A percentile compares a stretch with the other conserved stretches of the same genome.
Conservation (phyloP, 176 grass and related monocot species). For the Raddia distichophylla region DNA sequence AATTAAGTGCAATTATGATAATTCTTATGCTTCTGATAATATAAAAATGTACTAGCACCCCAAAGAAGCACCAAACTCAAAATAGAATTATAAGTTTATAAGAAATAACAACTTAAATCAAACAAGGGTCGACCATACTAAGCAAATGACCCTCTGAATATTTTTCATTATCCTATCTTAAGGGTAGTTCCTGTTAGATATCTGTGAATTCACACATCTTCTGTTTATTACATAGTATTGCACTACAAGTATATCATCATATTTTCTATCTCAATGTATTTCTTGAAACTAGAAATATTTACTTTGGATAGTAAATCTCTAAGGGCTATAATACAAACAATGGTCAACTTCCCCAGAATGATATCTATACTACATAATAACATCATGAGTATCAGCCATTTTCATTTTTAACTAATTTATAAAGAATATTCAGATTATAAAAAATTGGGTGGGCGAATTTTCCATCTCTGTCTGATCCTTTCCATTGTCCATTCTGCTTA, state of each 20-base stretch:
- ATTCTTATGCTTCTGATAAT: neutral
- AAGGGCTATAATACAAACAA: too few species aligned
- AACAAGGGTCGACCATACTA: neutral
- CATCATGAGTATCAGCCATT: too few species aligned
- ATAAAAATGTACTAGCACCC: constrained; percentile 5
- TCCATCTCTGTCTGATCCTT: too few species aligned
- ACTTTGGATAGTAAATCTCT: too few species aligned
- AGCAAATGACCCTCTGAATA: neutral
- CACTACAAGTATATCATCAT: neutral
- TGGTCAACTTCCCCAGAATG: too few species aligned
- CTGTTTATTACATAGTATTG: constrained; percentile 16
- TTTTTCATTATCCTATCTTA: neutral
- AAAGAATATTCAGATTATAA: too few species aligned
- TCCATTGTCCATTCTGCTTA: neutral
- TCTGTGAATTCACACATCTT: neutral
- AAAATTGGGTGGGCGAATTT: too few species aligned
- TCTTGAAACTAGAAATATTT: too few species aligned
- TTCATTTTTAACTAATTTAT: too few species aligned
- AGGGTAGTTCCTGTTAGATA: neutral
- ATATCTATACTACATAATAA: too few species aligned
- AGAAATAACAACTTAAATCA: neutral
- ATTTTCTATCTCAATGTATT: too few species aligned
- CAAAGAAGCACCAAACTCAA: neutral
- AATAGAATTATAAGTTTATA: neutral
- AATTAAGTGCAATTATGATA: neutral